A percentile compares a stretch with the other conserved stretches of the same genome.
Evolutionary conservation across 1,139 yeast species (phyloP).

Genomic region (Taphrina confusa): DNA sequence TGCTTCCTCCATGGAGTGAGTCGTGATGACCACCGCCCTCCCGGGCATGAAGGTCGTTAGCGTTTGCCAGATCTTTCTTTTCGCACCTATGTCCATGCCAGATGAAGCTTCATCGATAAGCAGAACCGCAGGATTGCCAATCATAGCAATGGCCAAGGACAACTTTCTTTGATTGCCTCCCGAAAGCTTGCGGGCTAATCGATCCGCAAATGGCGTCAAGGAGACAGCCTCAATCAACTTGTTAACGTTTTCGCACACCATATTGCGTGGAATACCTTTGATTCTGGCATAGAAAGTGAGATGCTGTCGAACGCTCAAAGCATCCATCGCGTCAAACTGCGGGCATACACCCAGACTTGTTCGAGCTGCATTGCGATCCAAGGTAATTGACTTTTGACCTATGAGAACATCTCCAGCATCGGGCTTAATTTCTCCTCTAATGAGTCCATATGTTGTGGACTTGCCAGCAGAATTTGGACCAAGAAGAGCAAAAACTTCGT

Average conservation of each 20-base stretch:
- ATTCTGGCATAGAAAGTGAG: slow-evolving; percentile 46
- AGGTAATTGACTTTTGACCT: slow-evolving; percentile 44
- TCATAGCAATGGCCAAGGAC: slow-evolving; percentile 94
- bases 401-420: slow-evolving; percentile 45
- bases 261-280: slow-evolving; percentile 58
- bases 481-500: slow-evolving; percentile 52
- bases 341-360: slow-evolving; percentile 48
- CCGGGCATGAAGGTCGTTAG: slow-evolving; percentile 45
- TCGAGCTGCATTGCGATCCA: slow-evolving; percentile 45
- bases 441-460: slow-evolving; percentile 72
- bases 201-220: slow-evolving; percentile 44
- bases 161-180: slow-evolving; percentile 99
- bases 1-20: slow-evolving; percentile 50
- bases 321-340: slow-evolving; percentile 50
- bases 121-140: slow-evolving; percentile 86
- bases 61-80: slow-evolving; percentile 49
- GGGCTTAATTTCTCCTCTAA: slow-evolving; percentile 56
- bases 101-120: slow-evolving; percentile 95
- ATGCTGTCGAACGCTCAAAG: slow-evolving; percentile 46
- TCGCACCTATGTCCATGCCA: slow-evolving; percentile 74
- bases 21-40: slow-evolving; percentile 47
- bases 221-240: slow-evolving; percentile 50
- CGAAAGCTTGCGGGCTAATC: slow-evolving; percentile 57
- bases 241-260: slow-evolving; percentile 90
- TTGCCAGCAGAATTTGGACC: slow-evolving; percentile 99